Evolutionary conservation across 2,329 filamentous ascomycete genomes (phyloP), one percentile per base, ranked within the genome.

Genomic region (Lasiodiplodia theobromae): DNA sequence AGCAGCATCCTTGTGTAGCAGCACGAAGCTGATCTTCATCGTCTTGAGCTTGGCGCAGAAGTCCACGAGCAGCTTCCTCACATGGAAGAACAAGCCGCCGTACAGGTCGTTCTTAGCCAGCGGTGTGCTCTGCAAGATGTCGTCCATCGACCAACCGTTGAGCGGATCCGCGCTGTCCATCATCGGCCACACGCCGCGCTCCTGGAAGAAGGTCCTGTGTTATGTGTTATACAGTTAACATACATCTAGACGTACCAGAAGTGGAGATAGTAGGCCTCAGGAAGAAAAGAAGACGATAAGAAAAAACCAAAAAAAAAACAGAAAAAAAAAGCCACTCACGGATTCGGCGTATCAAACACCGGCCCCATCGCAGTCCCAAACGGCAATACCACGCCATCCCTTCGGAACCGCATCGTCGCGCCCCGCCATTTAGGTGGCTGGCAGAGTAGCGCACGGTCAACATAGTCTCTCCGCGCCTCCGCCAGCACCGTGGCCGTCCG

Each of bases 341-440:
- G 80, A 71, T 84, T 84, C 1, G 81, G 82, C 1, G 69, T 73
- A 10, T 73, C 69, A 69, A 82, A 83, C 0, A 25, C 25, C 25
- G 72, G 72, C 2, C 71, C 47, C 3, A 71, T 68, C 4, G 77
- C 76, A 2, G 68, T 38, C 1, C 80, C 80, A 73, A 81, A 83
- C 1, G 81, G 82, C 4, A 83, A 70, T 1, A 85, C 69, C 3
- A 83, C 70, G 0, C 82, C 82, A 44, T 82, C 75, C 25, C 73
- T 38, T 14, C 78, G 75, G 68, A 82, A 83, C 40, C 74, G 75
- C 12, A 69, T 28, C 6, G 67, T 69, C 11, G 73, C 72, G 2
- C 78, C 40, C 1, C 81, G 78, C 62, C 72, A 71, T 2, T 66
- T 70, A 4, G 75, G 76, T 3, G 73, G 47, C 37, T 71, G 70